Base-by-base conservation (phyloP, 2,329 filamentous ascomycete genomes). In the Ceratocystis lukuohia region DNA sequence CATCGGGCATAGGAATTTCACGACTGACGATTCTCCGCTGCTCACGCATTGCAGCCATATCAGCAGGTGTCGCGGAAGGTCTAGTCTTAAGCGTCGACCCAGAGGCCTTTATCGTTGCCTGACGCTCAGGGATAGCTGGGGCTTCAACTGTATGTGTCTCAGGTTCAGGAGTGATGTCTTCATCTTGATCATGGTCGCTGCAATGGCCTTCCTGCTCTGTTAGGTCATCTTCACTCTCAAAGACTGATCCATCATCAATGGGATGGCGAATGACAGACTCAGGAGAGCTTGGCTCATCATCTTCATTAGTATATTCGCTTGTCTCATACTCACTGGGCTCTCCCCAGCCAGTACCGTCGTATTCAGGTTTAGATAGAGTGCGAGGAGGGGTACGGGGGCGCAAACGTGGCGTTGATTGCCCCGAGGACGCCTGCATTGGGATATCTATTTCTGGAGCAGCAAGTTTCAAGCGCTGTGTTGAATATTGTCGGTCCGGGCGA, bases 241-340 rank as follows among this genome's bases (percentile, higher is more conserved):
- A 64, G 12, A 71, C 71, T 3, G 70, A 71, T 37, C 59, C 67
- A 6, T 74, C 74, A 10, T 74, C 73, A 61, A 89, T 75, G 1
- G 86, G 84, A 72, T 92, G 89, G 69, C 89, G 88, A 69, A 96
- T 93, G 25, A 97, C 92, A 5, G 93, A 97, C 62, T 91, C 89
- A 15, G 93, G 92, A 6, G 91, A 95, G 44, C 85, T 83, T 8
- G 85, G 84, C 69, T 88, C 86, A 0, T 83, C 77, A 1, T 82
- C 79, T 41, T 81, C 78, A 28, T 68, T 68, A 28, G 66, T 68
- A 61, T 65, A 68, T 41, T 53, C 64, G n/a, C 66, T 68, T n/a
- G 66, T 68, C 50, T 80, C 79, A 61, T 69, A 70, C 20, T 68
- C 69, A 22, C 77, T 76, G 25, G 80, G 77, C 48, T 82, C 80